A percentile compares a stretch with the other conserved stretches of the same genome.
These are phyloP conservation scores for Beta lomatogona DNA, from an alignment of 179 eudicot genomes.

Conservation along the genomic window DNA sequence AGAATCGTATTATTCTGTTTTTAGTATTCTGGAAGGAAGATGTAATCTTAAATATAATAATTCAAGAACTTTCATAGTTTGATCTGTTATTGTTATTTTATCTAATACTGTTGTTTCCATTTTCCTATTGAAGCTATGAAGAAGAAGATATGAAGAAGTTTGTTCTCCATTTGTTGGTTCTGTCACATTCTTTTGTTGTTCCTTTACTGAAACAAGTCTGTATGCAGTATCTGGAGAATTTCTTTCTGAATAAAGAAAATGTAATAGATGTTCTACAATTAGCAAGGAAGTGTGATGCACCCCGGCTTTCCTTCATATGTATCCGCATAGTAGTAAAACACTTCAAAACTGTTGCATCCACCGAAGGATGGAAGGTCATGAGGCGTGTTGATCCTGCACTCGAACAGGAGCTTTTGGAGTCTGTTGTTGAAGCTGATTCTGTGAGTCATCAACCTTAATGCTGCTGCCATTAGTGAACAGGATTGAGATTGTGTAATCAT, in stretches of 20 bases:
- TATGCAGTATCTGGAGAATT: conserved; percentile 53
- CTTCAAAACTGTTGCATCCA: conserved; percentile 56
- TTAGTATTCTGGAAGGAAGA: neutral
- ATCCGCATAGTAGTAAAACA: conserved; percentile 54
- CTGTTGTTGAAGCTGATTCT: conserved; percentile 74
- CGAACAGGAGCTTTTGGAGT: conserved; percentile 78
- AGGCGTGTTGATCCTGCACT: conserved; percentile 62
- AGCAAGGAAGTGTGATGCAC: conserved; percentile 66
- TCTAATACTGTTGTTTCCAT: neutral
- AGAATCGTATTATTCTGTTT: neutral
- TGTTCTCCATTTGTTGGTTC: conserved; percentile 69
- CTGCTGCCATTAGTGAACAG: neutral
- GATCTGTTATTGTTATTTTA: neutral
- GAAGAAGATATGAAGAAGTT: conserved; percentile 68
- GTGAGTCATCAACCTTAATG: conserved; percentile 41
- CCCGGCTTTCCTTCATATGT: conserved; percentile 60
- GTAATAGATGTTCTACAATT: conserved; percentile 78
- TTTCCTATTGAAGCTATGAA: conserved; percentile 54
- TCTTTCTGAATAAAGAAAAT: conserved; percentile 58
- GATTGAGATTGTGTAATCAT: neutral
- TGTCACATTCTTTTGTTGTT: conserved; percentile 63
- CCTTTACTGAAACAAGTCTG: conserved; percentile 66
- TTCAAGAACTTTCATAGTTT: neutral
- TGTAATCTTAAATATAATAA: neutral
- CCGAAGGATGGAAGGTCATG: conserved; percentile 91